Base-by-base conservation (phyloP, 108 stramenopile genomes). In the Cyclotella baltica region DNA sequence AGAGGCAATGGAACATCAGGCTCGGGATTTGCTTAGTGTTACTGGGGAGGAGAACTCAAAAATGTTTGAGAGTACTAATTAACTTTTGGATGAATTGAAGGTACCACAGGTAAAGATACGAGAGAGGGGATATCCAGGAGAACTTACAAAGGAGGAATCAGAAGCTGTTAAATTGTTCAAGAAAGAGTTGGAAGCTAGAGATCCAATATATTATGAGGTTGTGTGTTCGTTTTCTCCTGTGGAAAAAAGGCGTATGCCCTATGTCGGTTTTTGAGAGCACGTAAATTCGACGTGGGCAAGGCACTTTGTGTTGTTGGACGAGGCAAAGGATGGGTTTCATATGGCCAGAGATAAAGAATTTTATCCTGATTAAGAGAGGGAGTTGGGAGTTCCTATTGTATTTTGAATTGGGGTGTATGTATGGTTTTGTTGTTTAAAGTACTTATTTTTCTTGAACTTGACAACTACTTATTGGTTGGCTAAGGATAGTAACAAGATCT, bases 311-410 rank as follows among this genome's bases (percentile, higher is more conserved):
- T 18, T 83, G 20, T 57, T 80, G 28, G 72, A 78, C 23, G 52
- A 74, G 33, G 77, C 77, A 0, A 78, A 67, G 28, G 66, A 73
- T 30, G 82, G 88, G 81, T 76, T 87, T 85, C 5, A 77, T 67
- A 37, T 86, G 70, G 77, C 91, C 79, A 56, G 88, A 86, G 36
- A 88, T 80, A 70, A 90, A 84, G 38, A 91, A 87, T 84, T 94
- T 53, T 78, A 76, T 62, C 82, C 82, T 20, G 77, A 83, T 74
- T 50, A 74, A 35, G 69, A 73, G 36, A 50, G 52, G 48, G 62
- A 63, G 20, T 8, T 83, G 56, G 82, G 82, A 13, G 33, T 74
- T 35, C 43, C 82, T 15, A 53, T n/a, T n/a, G n/a, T n/a, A n/a
- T n/a, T n/a, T n/a, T n/a, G n/a, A n/a, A n/a, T n/a, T n/a, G n/a